These are phyloP conservation scores for Globisporangium middletonii DNA, from an alignment of 352 stramenopile genomes.

Conservation along the genomic window DNA sequence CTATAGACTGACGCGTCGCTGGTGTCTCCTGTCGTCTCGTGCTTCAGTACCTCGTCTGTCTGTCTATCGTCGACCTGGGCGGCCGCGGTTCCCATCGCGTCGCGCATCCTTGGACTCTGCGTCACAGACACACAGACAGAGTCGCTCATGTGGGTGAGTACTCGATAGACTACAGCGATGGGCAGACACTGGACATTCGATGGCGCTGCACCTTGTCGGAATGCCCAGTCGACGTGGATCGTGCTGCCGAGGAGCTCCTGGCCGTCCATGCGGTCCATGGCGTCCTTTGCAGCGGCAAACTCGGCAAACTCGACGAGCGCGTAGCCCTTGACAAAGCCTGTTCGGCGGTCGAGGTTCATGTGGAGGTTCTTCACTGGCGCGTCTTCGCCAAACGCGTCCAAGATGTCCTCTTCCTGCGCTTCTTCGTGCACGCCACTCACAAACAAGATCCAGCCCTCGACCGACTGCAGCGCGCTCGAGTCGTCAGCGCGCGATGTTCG, in stretches of 20 bases:
- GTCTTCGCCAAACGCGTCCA: conserved; percentile 94
- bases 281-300: conserved; percentile 87
- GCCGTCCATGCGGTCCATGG: conserved; percentile 91
- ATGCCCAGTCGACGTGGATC: conserved; percentile 94
- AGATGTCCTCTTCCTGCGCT: conserved; percentile 94
- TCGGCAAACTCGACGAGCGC: conserved; percentile 92
- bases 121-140: conserved; percentile 1
- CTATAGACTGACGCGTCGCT: too few species aligned
- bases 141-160: too few species aligned
- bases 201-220: conserved; percentile 56
- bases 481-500: conserved; percentile 28
- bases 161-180: too few species aligned
- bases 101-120: conserved; percentile 15
- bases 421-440: conserved; percentile 94
- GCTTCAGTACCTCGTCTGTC: too few species aligned
- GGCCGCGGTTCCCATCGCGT: conserved; percentile 26
- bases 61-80: conserved; percentile 44
- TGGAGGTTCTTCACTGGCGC: conserved; percentile 95
- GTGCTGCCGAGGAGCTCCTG: conserved; percentile 86
- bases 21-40: too few species aligned
- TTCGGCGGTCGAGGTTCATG: conserved; percentile 93
- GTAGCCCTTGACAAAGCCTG: conserved; percentile 96
- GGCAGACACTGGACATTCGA: too few species aligned
- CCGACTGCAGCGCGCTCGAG: conserved; percentile 56
- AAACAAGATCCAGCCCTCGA: conserved; percentile 97